Base-by-base conservation (phyloP, 306 rosid genomes). In the Prunus mume region DNA sequence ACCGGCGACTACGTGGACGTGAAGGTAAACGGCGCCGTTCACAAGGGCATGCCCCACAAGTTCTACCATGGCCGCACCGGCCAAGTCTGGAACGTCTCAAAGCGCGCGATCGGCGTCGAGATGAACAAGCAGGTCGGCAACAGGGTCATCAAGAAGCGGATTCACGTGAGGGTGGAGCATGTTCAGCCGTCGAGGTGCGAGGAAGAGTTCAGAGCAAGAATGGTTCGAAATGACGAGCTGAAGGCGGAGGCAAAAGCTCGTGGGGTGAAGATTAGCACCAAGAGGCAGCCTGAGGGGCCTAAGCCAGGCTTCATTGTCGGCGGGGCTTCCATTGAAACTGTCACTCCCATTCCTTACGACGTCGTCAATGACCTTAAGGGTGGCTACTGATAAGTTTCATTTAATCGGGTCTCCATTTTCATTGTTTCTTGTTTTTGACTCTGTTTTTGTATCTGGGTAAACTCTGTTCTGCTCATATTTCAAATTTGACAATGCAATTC, bases 11-110 rank as follows among this genome's bases (percentile, higher is more conserved):
- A 89, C 34, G 98, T 94, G 0, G 98, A 94, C 27, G 9, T 91
- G 56, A 91, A 86, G 83, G 98, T 94, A 0, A 94, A 90, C 61
- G 98, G 98, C 4, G 97, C 93, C 50, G 78, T 92, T 19, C 97
- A 94, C 79, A 91, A 94, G 65, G 97, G 97, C 5, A 91, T 91
- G 97, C 97, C 97, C 0, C 97, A 92, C 79, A 91, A 94, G 75
- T 91, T 92, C 84, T 94, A 94, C 83, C 98, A 94, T 22, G 98
- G 97, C 28, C 97, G 98, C 38, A 94, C 98, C 2, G 98, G 95
- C 0, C 89, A 84, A 0, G 97, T 94, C 71, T 94, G 97, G 97
- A 91, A 94, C 22, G 90, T 91, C 5, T 92, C 98, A 79, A 94
- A 91, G 74, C 90, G 97, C 15, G 98, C 98, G 20, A 84, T 94